Conservation (phyloP, 2,329 filamentous ascomycete genomes). For the Hypoxylon sp. region DNA sequence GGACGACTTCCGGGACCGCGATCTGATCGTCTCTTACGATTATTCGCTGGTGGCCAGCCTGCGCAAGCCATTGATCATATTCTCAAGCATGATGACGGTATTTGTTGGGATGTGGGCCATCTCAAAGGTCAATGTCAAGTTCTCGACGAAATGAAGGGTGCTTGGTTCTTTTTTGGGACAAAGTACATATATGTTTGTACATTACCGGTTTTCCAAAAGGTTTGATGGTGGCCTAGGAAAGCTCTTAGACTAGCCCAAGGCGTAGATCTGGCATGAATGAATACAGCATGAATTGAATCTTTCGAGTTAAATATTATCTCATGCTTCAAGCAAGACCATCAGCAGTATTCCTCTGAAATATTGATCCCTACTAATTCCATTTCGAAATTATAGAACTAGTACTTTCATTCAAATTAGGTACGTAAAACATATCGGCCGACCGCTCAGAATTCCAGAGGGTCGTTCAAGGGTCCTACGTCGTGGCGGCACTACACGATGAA, state of each 20-base stretch:
- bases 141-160: slow-evolving; percentile 63
- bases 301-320: slow-evolving; percentile 3
- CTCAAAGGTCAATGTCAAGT: slow-evolving; percentile 84
- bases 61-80: slow-evolving; percentile 88
- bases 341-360: neutral
- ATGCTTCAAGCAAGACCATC: neutral
- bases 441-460: slow-evolving; percentile 17
- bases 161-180: slow-evolving; percentile 32
- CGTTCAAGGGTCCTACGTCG: slow-evolving; percentile 30
- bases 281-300: slow-evolving; percentile 26
- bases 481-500: slow-evolving; percentile 29
- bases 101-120: slow-evolving; percentile 82
- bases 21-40: slow-evolving; percentile 89
- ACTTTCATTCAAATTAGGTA: neutral
- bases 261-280: slow-evolving; percentile 35
- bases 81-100: slow-evolving; percentile 77
- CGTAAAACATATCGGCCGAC: neutral
- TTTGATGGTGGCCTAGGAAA: slow-evolving; percentile 27
- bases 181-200: slow-evolving; percentile 37
- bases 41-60: slow-evolving; percentile 80
- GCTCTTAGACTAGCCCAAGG: slow-evolving; percentile 24
- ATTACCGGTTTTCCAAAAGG: slow-evolving; percentile 35
- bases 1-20: slow-evolving; percentile 87
- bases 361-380: neutral
- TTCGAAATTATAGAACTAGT: neutral